Conservation (phyloP, 2,329 filamentous ascomycete genomes). For the Sarocladium oryzae region DNA sequence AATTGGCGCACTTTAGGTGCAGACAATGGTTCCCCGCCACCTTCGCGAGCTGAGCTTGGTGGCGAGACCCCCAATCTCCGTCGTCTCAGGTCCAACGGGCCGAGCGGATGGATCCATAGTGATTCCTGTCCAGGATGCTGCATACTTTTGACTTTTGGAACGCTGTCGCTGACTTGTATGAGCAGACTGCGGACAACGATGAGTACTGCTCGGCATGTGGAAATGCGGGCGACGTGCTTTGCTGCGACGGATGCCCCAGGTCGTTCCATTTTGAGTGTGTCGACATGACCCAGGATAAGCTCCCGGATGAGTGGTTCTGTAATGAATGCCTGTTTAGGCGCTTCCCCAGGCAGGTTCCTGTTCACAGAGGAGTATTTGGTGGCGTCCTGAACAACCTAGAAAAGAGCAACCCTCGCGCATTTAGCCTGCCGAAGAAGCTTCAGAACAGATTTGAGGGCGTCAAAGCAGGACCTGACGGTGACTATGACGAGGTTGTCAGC, state of each 20-base stretch:
- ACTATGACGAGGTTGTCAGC: conserved; percentile 64
- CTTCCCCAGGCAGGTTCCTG: conserved; percentile 38
- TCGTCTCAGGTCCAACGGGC: background rate
- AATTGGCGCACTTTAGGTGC: conserved; percentile 14
- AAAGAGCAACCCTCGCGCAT: conserved; percentile 64
- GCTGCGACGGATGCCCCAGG: conserved; percentile 86
- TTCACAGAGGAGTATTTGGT: conserved; percentile 52
- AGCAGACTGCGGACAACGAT: conserved; percentile 62
- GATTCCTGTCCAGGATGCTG: conserved; percentile 8
- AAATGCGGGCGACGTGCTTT: conserved; percentile 77
- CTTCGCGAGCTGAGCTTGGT: background rate
- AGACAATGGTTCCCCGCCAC: conserved; percentile 9
- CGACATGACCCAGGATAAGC: conserved; percentile 67
- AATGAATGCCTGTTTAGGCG: conserved; percentile 56
- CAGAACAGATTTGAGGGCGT: conserved; percentile 77
- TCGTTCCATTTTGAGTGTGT: conserved; percentile 89
- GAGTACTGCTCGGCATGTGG: conserved; percentile 86
- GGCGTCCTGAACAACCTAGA: conserved; percentile 59
- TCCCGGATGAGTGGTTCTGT: conserved; percentile 81
- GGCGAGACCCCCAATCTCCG: background rate
- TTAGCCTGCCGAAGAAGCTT: conserved; percentile 62
- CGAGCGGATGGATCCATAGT: conserved; percentile 10
- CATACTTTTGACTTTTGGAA: conserved; percentile 2
- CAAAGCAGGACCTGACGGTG: conserved; percentile 66
- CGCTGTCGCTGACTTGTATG: conserved; percentile 13